Conservation (phyloP, 2,329 filamentous ascomycete species). For the Trichoderma guizhouense region DNA sequence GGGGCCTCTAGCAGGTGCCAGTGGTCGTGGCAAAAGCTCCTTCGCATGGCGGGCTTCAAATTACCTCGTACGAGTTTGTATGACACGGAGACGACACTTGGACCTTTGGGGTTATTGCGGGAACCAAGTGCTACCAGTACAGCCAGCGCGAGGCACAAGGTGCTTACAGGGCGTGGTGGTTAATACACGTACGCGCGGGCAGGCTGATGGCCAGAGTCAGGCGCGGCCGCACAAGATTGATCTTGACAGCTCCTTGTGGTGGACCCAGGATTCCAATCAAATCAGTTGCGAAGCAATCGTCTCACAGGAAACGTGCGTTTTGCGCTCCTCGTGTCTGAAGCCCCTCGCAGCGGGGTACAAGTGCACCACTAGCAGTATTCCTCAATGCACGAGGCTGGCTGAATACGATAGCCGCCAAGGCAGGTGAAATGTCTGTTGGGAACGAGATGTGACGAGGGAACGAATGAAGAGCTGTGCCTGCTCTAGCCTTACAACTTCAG, state of each 20-base stretch:
- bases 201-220: conserved; percentile 4
- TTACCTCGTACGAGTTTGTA: conserved; percentile 13
- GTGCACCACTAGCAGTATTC: background rate
- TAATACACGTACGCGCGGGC: background rate
- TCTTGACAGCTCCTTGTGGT: conserved; percentile 19
- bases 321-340: conserved; percentile 9
- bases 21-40: conserved; percentile 3
- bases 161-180: conserved; percentile 6
- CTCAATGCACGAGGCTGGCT: conserved; percentile 14
- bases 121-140: too few relatives aligned
- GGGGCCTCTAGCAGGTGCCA: background rate
- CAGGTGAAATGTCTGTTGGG: background rate
- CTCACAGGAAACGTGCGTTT: conserved; percentile 10
- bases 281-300: conserved; percentile 1
- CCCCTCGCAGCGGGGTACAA: background rate
- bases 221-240: conserved; percentile 18
- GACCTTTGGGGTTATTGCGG: background rate
- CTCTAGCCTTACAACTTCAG: background rate
- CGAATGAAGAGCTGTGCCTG: background rate
- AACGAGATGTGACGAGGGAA: background rate
- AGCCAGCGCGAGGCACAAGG: background rate
- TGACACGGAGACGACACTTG: background rate
- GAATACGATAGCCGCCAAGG: conserved; percentile 6
- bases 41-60: conserved; percentile 6
- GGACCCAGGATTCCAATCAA: conserved; percentile 8